phyloP scores from a whole-genome alignment of 208 protist species.

The Trypanosoma boissoni region DNA sequence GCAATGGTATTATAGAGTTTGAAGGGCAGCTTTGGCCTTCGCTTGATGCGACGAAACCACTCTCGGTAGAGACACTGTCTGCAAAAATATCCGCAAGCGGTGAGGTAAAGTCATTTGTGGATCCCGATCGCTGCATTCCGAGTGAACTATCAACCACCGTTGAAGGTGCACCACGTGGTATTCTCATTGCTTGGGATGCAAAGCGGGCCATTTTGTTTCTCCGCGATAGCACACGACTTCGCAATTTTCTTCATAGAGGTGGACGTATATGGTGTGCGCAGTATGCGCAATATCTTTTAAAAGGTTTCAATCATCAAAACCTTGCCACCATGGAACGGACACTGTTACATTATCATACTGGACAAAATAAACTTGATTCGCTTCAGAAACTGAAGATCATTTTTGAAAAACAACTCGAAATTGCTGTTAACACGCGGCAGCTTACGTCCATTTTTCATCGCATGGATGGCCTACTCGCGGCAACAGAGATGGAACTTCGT shows the following conservation, averaged over 20 bases:
- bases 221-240: constrained; percentile 53
- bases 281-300: constrained; percentile 91
- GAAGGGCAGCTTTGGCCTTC: constrained; percentile 71
- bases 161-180: constrained; percentile 31
- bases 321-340: constrained; percentile 84
- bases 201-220: constrained; percentile 86
- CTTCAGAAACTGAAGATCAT: constrained; percentile 85
- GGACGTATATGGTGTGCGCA: constrained; percentile 89
- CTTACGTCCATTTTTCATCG: constrained; percentile 78
- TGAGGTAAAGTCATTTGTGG: constrained; percentile 50
- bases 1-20: constrained; percentile 79
- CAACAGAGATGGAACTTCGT: constrained; percentile 90
- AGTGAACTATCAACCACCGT: constrained; percentile 40
- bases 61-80: constrained; percentile 35
- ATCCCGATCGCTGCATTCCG: constrained; percentile 60
- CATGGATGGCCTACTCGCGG: constrained; percentile 90
- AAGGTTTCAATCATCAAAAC: constrained; percentile 82
- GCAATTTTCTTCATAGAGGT: constrained; percentile 71
- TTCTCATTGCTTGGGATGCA: constrained; percentile 84
- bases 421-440: constrained; percentile 75
- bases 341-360: constrained; percentile 81
- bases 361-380: constrained; percentile 63
- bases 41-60: constrained; percentile 46
- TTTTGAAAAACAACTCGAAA: constrained; percentile 86
- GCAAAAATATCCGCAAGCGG: constrained; percentile 35